Base-by-base conservation (phyloP, 805 yeast genomes). In the Candida boidinii region DNA sequence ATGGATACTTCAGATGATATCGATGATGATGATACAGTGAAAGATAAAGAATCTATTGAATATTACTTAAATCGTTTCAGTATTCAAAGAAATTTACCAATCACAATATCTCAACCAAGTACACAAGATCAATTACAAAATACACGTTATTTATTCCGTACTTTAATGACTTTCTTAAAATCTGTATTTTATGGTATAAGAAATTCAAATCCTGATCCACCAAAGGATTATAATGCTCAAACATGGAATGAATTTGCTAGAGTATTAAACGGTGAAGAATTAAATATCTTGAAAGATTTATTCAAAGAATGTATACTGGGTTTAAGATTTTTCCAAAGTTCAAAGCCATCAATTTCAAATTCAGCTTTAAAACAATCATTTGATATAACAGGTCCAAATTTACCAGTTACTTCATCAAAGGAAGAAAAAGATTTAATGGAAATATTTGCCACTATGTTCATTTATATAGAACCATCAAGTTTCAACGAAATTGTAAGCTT, bases 351-450 rank as follows among this genome's bases (percentile, higher is more conserved):
- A 4, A 39, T 51, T 9, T 53, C 56, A 5, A 45, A 51, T 33
- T 45, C 53, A n/a, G 55, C 51, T 23, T 41, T 53, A 40, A 56
- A 44, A 34, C 56, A 50, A 36, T 45, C 59, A 3, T 78, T 78
- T 50, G 83, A 82, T 38, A 70, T 82, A 2, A 73, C 81, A 12
- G 90, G 87, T 7, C 90, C 94, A 5, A 80, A 80, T 37, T 58
- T 84, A 24, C 95, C 95, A 4, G 82, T 85, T 10, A 76, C 88
- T 1, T 83, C 94, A 0, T 77, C 94, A 1, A 87, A 86, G 45
- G 97, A 90, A 49, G 96, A 88, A 37, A 86, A 88, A 45, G 98
- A 92, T 46, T 63, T 88, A 37, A 87, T 92, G 95, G 98, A 94
- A 50, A 79, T 87, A 3, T 76, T 92, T 52, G 96, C 96, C 0